Conservation (phyloP, 2,329 filamentous ascomycete genomes). For the Sarocladium strictum region DNA sequence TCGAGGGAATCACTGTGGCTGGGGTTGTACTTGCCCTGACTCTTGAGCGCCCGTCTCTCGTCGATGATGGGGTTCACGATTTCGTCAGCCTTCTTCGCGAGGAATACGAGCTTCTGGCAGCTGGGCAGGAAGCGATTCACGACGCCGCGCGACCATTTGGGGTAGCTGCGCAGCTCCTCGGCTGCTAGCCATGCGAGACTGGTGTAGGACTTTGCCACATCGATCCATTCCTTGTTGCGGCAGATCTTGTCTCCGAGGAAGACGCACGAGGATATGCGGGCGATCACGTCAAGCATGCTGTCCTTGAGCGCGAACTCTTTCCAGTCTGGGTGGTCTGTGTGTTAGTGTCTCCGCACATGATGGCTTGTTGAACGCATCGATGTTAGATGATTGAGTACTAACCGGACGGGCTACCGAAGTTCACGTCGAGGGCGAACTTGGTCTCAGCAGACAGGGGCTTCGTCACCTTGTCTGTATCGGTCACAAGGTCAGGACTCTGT, state of each 20-base stretch:
- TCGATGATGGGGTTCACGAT: slow-evolving; percentile 33
- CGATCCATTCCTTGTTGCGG: slow-evolving; percentile 39
- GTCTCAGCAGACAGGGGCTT: slow-evolving; percentile 5
- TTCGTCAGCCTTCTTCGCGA: slow-evolving; percentile 5
- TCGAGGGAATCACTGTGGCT: slow-evolving; percentile 42
- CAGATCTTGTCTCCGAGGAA: slow-evolving; percentile 33
- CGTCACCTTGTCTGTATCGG: slow-evolving; percentile 1
- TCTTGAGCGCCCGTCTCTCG: slow-evolving; percentile 32
- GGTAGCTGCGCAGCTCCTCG: slow-evolving; percentile 30
- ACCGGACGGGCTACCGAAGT: not conserved
- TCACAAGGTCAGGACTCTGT: not conserved
- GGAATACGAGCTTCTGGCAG: slow-evolving; percentile 23
- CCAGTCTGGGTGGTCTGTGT: too few relatives aligned
- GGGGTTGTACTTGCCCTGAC: slow-evolving; percentile 18
- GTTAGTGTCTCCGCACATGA: too few relatives aligned
- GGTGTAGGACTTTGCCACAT: slow-evolving; percentile 39
- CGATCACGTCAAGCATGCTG: slow-evolving; percentile 12
- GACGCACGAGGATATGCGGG: slow-evolving; percentile 24
- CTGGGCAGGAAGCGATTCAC: slow-evolving; percentile 36
- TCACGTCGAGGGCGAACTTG: not conserved
- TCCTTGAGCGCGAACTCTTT: slow-evolving; percentile 10
- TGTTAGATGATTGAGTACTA: not conserved
- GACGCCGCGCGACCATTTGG: slow-evolving; percentile 37
- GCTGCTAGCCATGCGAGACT: slow-evolving; percentile 27
- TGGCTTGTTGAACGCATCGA: not conserved